Evolutionary conservation across 257 asterid species (phyloP).

Genomic region (Buddleja alternifolia): DNA sequence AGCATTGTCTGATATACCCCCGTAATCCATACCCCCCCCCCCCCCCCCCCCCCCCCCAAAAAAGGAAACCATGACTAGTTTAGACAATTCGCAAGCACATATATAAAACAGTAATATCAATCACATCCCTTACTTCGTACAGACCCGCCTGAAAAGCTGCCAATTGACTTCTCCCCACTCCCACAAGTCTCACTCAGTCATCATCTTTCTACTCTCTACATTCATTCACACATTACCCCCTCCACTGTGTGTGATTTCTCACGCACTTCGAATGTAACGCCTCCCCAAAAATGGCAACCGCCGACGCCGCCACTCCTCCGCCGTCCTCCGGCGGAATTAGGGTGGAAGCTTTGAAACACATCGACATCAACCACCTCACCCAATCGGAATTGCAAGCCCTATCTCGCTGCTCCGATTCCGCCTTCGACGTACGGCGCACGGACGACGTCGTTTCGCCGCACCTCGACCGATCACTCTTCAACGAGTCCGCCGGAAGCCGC

Average conservation of each 20-base stretch:
- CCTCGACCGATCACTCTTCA: conserved; percentile 75
- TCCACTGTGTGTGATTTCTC: conserved; percentile 9
- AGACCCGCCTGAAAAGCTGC: conserved; percentile 11
- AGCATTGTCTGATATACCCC: conserved; percentile 8
- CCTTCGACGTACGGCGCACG: conserved; percentile 47
- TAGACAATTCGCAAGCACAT: not conserved
- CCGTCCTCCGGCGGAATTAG: conserved; percentile 39
- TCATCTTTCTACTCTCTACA: not conserved
- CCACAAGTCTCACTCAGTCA: not conserved
- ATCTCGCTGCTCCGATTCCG: conserved; percentile 60
- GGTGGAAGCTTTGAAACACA: conserved; percentile 49
- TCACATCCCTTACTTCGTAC: not conserved
- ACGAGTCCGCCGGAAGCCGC: conserved; percentile 90
- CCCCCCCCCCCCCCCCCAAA: too few species aligned
- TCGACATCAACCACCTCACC: conserved; percentile 60
- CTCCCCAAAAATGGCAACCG: conserved; percentile 47
- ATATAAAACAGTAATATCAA: not conserved
- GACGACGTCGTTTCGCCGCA: conserved; percentile 67
- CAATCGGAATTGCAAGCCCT: conserved; percentile 87
- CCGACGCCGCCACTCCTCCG: conserved; percentile 41
- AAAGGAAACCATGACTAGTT: conserved; percentile 10
- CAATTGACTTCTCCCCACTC: conserved; percentile 8
- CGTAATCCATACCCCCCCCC: too few species aligned
- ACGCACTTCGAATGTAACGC: conserved; percentile 25
- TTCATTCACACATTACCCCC: conserved; percentile 20